These are phyloP conservation scores for Rheum nobile DNA, from an alignment of 148 eudicot genomes.

Conservation along the genomic window DNA sequence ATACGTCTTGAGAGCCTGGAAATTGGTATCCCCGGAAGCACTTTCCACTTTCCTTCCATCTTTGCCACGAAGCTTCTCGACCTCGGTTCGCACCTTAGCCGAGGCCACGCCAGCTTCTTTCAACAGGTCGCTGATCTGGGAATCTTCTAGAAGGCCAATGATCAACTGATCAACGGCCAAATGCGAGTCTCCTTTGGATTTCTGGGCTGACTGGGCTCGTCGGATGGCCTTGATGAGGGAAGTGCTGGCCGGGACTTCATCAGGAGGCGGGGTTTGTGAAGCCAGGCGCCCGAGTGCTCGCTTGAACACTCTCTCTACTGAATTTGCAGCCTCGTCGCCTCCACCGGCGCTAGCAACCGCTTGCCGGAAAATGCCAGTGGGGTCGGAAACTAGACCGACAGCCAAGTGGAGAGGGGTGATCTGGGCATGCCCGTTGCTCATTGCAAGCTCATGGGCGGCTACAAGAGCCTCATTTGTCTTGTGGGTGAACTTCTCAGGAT, in stretches of 20 bases:
- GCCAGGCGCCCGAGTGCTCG: constrained; percentile 53
- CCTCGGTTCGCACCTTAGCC: constrained; percentile 47
- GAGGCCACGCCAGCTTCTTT: constrained; percentile 54
- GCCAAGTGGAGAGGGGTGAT: constrained; percentile 71
- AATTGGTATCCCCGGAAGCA: constrained; percentile 61
- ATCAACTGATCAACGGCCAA: constrained; percentile 70
- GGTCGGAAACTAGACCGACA: constrained; percentile 32
- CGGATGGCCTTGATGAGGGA: constrained; percentile 56
- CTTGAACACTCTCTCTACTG: constrained; percentile 49
- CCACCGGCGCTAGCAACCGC: constrained; percentile 45
- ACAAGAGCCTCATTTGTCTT: constrained; percentile 60
- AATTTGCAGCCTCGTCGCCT: constrained; percentile 42
- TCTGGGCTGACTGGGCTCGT: constrained; percentile 56
- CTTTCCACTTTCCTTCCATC: constrained; percentile 72
- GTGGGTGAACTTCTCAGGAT: constrained; percentile 77
- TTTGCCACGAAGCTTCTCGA: constrained; percentile 67
- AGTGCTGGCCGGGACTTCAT: constrained; percentile 54
- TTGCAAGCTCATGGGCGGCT: constrained; percentile 55
- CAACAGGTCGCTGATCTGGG: constrained; percentile 49
- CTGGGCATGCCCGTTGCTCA: constrained; percentile 54
- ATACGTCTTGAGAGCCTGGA: constrained; percentile 68
- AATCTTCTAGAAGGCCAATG: constrained; percentile 65
- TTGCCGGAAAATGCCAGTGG: constrained; percentile 49
- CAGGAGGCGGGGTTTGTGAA: constrained; percentile 64
- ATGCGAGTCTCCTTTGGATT: constrained; percentile 63